Evolutionary conservation across 2,329 filamentous ascomycete species (phyloP), one percentile per base, ranked within the genome.

Genomic region (Fusarium oxysporum): DNA sequence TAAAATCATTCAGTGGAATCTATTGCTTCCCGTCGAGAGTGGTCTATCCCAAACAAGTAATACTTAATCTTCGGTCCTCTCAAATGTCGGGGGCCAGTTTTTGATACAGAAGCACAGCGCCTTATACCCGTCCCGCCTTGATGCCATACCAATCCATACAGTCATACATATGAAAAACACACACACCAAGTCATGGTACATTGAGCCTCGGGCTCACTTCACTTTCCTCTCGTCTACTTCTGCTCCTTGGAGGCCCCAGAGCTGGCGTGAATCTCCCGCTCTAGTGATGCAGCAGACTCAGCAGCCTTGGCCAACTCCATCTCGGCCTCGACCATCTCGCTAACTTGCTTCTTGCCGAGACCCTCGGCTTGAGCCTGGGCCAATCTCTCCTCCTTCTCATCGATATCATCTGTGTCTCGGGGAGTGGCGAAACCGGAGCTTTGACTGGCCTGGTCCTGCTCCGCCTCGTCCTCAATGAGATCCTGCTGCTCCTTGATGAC

Each of bases 401-500:
- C 96, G 77, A 98, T 98, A 80, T 98, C 90, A 70, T 97, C 94
- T 35, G 91, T 90, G 78, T 98, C 96, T 79, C 95, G 93, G 3
- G 93, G 93, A 13, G 92, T 92, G 19, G 92, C 88, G 56, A 93
- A 88, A 17, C 93, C 93, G 44, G 90, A 90, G 78, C 91, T 91
- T 81, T 93, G 91, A 83, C 93, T 94, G 81, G 92, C 90, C 80
- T 95, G 89, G 78, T 93, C 93, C 85, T 99, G 96, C 85, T 96
- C 90, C 73, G 96, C 97, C 86, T 99, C 96, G 81, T 99, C 96
- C 72, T 97, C 92, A 65, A 99, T 99, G 71, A 99, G 90, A 81
- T 98, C 96, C 82, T 99, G 93, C 86, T 99, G 96, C 86, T 99
- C 96, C 89, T 95, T 97, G 80, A 99, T 89, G 21, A 99, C 96